Conservation (phyloP, 2,329 filamentous ascomycete genomes). For the Chaetomiaceae sp. region DNA sequence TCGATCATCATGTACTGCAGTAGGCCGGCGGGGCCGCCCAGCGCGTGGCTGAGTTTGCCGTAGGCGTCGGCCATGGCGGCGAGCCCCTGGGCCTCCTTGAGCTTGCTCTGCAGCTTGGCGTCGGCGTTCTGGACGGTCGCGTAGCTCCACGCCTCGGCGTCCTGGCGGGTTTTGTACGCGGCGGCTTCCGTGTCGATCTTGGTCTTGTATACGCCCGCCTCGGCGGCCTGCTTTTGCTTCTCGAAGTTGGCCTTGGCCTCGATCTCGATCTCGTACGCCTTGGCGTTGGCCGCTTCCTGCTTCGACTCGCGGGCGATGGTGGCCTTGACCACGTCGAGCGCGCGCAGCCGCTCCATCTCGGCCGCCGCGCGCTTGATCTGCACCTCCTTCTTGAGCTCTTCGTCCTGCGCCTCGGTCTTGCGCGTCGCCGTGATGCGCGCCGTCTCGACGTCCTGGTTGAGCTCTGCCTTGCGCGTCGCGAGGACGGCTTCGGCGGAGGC, state of each 20-base stretch:
- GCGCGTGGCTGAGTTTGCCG: conserved; percentile 60
- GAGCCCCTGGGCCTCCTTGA: conserved; percentile 72
- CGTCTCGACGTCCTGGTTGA: conserved; percentile 68
- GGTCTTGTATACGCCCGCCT: conserved; percentile 47
- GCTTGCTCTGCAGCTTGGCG: conserved; percentile 45
- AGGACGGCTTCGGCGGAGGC: conserved; percentile 71
- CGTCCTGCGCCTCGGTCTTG: conserved; percentile 67
- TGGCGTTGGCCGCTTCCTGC: conserved; percentile 61
- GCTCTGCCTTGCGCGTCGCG: conserved; percentile 63
- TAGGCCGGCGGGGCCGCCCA: conserved; percentile 72
- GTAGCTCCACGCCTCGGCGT: conserved; percentile 36
- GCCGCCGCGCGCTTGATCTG: conserved; percentile 71
- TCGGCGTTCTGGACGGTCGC: conserved; percentile 45
- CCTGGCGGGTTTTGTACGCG: conserved; percentile 41
- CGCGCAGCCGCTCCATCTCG: conserved; percentile 73
- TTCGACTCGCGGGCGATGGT: conserved; percentile 61
- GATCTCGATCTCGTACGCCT: conserved; percentile 58
- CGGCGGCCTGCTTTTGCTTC: conserved; percentile 45
- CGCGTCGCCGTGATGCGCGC: conserved; percentile 68
- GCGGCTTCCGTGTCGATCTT: conserved; percentile 43
- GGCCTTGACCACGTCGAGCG: conserved; percentile 71
- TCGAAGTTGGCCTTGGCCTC: conserved; percentile 53
- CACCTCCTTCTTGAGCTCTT: conserved; percentile 72
- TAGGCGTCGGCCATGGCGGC: conserved; percentile 77
- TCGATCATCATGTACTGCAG: conserved; percentile 86